These are phyloP conservation scores for Pterocarpus santalinus DNA, from an alignment of 306 rosid genomes.

Conservation along the genomic window DNA sequence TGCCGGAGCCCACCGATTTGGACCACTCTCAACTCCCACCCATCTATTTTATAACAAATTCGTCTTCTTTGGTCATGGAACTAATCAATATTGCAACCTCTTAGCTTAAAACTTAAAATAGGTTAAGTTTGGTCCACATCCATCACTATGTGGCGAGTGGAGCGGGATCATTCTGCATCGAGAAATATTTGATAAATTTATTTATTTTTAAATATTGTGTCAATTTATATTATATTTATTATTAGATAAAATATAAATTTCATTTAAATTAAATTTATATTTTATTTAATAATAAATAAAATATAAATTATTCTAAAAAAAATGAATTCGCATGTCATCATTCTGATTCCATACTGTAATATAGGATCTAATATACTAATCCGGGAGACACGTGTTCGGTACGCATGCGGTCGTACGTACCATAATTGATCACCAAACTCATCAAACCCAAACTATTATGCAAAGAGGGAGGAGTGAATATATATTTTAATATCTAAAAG, in stretches of 20 bases:
- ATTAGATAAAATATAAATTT: too few relatives aligned
- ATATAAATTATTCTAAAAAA: too few relatives aligned
- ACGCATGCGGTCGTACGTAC: not conserved
- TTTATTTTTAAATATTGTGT: too few relatives aligned
- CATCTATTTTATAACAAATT: not conserved
- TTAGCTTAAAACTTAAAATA: not conserved
- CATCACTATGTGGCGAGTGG: not conserved
- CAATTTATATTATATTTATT: too few relatives aligned
- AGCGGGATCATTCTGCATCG: too few relatives aligned
- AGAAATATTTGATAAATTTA: too few relatives aligned
- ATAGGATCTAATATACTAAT: not conserved
- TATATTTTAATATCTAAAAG: too few relatives aligned
- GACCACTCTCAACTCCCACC: not conserved
- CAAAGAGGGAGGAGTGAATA: not conserved
- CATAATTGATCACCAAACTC: not conserved
- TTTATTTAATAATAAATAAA: too few relatives aligned
- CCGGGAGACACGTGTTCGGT: not conserved
- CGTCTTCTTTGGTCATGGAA: not conserved
- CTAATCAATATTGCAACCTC: not conserved
- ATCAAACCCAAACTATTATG: not conserved
- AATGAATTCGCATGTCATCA: too few relatives aligned
- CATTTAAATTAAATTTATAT: too few relatives aligned
- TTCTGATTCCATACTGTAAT: not conserved
- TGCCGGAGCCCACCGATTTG: not conserved
- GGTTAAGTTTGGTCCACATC: slow-evolving; percentile 11